A percentile compares a stretch with the other conserved stretches of the same genome.
Evolutionary conservation across 345 rosid genomes (phyloP).

Genomic region (Salix dunnii): DNA sequence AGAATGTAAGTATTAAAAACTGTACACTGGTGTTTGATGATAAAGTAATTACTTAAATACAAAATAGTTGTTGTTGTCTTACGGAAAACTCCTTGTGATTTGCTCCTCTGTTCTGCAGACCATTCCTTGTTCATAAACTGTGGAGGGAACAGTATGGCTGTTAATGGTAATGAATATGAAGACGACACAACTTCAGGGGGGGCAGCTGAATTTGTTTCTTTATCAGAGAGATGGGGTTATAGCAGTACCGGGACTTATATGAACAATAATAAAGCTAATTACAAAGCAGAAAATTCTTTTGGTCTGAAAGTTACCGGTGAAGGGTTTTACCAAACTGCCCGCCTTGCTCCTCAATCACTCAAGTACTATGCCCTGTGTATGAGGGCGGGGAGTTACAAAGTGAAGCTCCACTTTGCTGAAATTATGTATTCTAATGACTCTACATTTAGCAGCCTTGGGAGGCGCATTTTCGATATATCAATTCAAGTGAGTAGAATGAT

Average conservation of each 20-base stretch:
- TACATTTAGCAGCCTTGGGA: constrained; percentile 60
- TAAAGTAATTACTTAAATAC: neutral
- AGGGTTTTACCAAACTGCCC: constrained; percentile 51
- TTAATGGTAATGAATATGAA: constrained; percentile 35
- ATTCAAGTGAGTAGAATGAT: constrained; percentile 55
- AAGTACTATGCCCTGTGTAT: constrained; percentile 79
- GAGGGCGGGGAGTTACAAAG: constrained; percentile 53
- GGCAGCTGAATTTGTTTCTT: constrained; percentile 33
- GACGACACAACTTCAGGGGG: constrained; percentile 46
- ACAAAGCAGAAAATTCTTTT: constrained; percentile 27
- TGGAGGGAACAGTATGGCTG: constrained; percentile 39
- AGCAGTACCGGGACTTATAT: constrained; percentile 66
- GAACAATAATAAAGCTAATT: neutral
- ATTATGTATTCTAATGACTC: constrained; percentile 56
- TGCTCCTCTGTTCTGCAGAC: constrained; percentile 33
- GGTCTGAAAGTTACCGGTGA: constrained; percentile 32
- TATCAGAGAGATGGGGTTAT: constrained; percentile 52
- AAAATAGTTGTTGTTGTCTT: neutral
- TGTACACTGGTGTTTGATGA: neutral
- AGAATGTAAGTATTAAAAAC: constrained; percentile 39
- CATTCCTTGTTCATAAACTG: constrained; percentile 73
- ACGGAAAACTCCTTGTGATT: neutral
- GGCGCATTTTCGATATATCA: constrained; percentile 65
- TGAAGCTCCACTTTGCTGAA: constrained; percentile 83
- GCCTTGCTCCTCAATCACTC: constrained; percentile 68